Conservation (phyloP, 805 yeast species). For the Saturnispora besseyi region DNA sequence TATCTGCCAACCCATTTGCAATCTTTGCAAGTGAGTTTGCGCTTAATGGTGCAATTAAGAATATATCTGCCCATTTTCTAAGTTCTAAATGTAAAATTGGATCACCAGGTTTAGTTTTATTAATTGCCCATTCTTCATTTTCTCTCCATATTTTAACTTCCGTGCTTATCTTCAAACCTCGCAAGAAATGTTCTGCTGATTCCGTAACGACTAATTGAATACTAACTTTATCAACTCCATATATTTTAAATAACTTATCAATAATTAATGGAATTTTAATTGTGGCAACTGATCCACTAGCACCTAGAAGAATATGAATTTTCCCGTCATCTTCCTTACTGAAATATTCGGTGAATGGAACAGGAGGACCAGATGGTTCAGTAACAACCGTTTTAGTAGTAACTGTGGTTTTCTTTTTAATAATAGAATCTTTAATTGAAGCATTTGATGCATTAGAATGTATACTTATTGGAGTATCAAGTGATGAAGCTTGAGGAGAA, state of each 20-base stretch:
- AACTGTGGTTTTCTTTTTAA: constrained; percentile 27
- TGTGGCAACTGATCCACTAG: constrained; percentile 95
- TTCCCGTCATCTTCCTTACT: constrained; percentile 74
- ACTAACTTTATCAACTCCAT: constrained; percentile 62
- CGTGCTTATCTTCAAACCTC: constrained; percentile 45
- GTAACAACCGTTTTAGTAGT: constrained; percentile 44
- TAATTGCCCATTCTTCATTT: constrained; percentile 75
- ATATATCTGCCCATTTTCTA: constrained; percentile 93
- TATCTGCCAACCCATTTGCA: constrained; percentile 86
- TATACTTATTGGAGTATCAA: constrained; percentile 4
- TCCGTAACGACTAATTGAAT: constrained; percentile 80
- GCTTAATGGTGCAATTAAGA: constrained; percentile 87
- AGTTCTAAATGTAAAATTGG: constrained; percentile 93
- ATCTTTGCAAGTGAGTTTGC: constrained; percentile 90
- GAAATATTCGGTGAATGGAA: constrained; percentile 66
- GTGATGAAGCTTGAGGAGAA: constrained; percentile 10
- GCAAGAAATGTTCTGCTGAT: constrained; percentile 74
- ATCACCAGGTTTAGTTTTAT: constrained; percentile 64
- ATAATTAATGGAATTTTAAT: constrained; percentile 86
- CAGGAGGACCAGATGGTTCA: constrained; percentile 52
- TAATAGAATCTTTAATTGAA: constrained; percentile 5
- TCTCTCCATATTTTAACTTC: constrained; percentile 88
- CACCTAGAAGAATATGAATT: constrained; percentile 81
- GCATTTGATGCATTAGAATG: constrained; percentile 8
- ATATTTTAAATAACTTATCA: constrained; percentile 73